phyloP scores from a whole-genome alignment of 225 moss, liverwort and hornwort genomes.

The Neckera pumila region DNA sequence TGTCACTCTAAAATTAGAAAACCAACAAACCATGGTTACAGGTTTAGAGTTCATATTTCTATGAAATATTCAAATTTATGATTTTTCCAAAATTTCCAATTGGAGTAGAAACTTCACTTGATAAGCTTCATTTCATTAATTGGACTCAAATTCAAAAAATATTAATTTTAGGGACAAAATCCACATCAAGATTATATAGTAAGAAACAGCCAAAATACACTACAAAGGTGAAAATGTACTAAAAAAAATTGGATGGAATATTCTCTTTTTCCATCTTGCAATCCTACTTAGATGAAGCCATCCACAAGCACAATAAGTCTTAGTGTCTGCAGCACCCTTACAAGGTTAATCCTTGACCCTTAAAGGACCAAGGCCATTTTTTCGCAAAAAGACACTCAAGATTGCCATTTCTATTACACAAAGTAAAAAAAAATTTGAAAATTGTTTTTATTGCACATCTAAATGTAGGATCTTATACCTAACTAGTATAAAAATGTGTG shows the following conservation, averaged over 20 bases:
- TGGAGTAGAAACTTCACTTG: background rate
- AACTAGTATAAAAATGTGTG: too few relatives aligned
- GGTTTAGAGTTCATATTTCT: background rate
- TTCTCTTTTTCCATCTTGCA: background rate
- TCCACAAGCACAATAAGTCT: background rate
- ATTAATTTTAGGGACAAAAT: background rate
- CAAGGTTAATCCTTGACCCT: too few relatives aligned
- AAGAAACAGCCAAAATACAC: background rate
- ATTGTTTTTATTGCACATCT: too few relatives aligned
- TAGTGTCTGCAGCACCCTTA: fast-evolving
- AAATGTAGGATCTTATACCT: too few relatives aligned
- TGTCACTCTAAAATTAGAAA: background rate
- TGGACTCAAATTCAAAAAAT: background rate
- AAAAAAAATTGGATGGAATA: too few relatives aligned
- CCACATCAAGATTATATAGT: background rate
- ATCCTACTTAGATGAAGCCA: background rate
- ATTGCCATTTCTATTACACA: too few relatives aligned
- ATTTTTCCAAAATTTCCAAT: background rate
- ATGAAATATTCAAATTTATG: background rate
- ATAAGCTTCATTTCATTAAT: background rate
- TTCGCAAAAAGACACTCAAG: too few relatives aligned
- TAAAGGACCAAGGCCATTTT: too few relatives aligned
- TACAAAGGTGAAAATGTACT: background rate
- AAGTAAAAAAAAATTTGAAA: too few relatives aligned
- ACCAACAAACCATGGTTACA: background rate